Evolutionary conservation across 2,329 filamentous ascomycete genomes (phyloP).

Genomic region (Aspergillus oerlinghausenensis): DNA sequence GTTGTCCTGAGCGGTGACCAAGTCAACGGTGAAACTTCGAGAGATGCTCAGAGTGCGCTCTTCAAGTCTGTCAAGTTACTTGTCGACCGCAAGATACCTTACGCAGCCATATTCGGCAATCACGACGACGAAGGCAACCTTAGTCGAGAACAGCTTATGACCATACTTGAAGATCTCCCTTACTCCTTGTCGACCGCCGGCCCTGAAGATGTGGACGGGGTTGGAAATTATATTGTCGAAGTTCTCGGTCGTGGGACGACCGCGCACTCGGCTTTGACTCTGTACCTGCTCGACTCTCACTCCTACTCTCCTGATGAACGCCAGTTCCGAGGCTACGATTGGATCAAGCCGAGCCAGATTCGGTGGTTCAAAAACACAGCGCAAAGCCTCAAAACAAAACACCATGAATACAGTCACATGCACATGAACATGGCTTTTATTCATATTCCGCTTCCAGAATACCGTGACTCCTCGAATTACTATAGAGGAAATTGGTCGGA

Average conservation of each 20-base stretch:
- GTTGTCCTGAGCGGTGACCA: constrained; percentile 92
- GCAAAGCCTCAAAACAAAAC: constrained; percentile 66
- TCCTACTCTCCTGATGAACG: constrained; percentile 85
- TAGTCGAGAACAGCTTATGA: constrained; percentile 74
- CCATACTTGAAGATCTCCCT: constrained; percentile 76
- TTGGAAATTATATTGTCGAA: constrained; percentile 94
- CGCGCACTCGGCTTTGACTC: constrained; percentile 81
- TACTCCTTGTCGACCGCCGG: constrained; percentile 85
- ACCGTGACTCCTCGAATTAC: constrained; percentile 57
- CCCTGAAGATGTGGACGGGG: constrained; percentile 76
- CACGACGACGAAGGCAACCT: constrained; percentile 91
- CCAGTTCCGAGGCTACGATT: constrained; percentile 89
- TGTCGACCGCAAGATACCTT: constrained; percentile 82
- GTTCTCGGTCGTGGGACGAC: constrained; percentile 73
- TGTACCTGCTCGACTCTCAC: constrained; percentile 95
- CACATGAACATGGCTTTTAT: constrained; percentile 97
- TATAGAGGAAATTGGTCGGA: constrained; percentile 73
- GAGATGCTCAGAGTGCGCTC: constrained; percentile 85
- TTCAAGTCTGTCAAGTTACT: constrained; percentile 89
- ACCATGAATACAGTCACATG: constrained; percentile 80
- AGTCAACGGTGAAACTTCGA: constrained; percentile 88
- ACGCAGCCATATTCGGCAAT: constrained; percentile 92
- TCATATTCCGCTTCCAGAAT: constrained; percentile 93
- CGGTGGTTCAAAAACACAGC: constrained; percentile 87
- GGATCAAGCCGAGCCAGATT: constrained; percentile 91